Conservation (phyloP, 2,329 filamentous ascomycete genomes). For the Bipolaris zeicola region DNA sequence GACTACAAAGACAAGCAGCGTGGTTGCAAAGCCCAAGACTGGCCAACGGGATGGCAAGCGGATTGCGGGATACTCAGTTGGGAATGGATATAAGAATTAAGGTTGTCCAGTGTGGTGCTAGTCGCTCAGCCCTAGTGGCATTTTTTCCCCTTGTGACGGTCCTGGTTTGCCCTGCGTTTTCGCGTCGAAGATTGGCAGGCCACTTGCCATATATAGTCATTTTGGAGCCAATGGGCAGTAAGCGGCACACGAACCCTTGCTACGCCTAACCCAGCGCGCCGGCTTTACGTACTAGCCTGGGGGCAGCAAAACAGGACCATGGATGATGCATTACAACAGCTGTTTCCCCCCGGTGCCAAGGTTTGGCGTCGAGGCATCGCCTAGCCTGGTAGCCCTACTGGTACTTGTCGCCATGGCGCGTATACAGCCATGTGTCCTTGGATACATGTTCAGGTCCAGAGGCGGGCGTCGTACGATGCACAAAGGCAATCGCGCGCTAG, state of each 20-base stretch:
- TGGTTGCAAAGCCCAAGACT: no score
- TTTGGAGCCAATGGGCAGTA: slow-evolving; percentile 3
- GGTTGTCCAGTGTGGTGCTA: slow-evolving; percentile 7
- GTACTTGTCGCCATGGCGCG: no score
- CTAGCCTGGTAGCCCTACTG: not conserved
- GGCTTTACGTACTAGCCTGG: slow-evolving; percentile 21
- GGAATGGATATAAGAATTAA: slow-evolving; percentile 12
- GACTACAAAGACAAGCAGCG: no score
- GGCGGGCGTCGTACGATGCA: not conserved
- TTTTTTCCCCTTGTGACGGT: slow-evolving; percentile 10
- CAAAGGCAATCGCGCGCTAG: slow-evolving; percentile 3
- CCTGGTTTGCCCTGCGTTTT: slow-evolving; percentile 11
- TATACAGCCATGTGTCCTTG: no score
- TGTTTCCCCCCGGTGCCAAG: not conserved
- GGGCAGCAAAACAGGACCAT: not conserved
- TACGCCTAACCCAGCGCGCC: slow-evolving; percentile 6
- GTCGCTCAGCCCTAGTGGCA: slow-evolving; percentile 10
- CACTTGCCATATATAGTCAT: slow-evolving; percentile 11
- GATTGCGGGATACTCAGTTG: slow-evolving; percentile 3
- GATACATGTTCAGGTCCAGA: no score
- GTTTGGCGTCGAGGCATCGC: not conserved
- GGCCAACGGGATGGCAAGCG: no score
- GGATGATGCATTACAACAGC: not conserved
- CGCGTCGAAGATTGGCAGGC: slow-evolving; percentile 10
- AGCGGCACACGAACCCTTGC: slow-evolving; percentile 3